A percentile compares a stretch with the other conserved stretches of the same genome.
phyloP scores from a whole-genome alignment of 768 basidiomycete species.

The Leccinellum albellum region DNA sequence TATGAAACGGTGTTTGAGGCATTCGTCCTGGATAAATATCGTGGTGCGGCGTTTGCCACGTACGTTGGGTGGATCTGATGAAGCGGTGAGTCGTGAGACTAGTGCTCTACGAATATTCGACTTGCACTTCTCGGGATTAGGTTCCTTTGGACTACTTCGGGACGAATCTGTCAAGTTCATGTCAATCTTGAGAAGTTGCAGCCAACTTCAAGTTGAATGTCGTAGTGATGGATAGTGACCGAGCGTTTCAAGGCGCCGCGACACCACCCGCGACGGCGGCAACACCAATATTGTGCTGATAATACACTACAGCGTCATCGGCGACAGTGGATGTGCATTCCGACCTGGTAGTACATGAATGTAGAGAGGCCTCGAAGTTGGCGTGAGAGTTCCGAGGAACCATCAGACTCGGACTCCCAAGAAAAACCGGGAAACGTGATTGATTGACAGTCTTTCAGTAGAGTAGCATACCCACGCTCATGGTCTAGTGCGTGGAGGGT shows the following conservation, averaged over 20 bases:
- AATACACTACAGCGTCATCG: background rate
- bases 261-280: background rate
- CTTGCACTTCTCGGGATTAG: no score
- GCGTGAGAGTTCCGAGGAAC: no score
- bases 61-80: background rate
- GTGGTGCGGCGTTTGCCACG: slow-evolving; percentile 18
- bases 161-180: background rate
- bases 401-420: no score
- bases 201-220: background rate
- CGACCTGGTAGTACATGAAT: no score
- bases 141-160: background rate
- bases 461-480: background rate
- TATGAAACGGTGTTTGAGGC: slow-evolving; percentile 72
- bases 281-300: background rate
- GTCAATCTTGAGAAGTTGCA: background rate
- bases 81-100: background rate
- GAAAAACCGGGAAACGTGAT: no score
- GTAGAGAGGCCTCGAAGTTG: no score
- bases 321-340: background rate
- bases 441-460: no score
- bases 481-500: background rate
- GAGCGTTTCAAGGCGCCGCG: background rate
- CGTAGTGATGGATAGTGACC: background rate
- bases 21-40: slow-evolving; percentile 64
- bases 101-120: background rate